Evolutionary conservation across 2,329 filamentous ascomycete species (phyloP), one percentile per base, ranked within the genome.

Genomic region (Aspergillus glaucus): DNA sequence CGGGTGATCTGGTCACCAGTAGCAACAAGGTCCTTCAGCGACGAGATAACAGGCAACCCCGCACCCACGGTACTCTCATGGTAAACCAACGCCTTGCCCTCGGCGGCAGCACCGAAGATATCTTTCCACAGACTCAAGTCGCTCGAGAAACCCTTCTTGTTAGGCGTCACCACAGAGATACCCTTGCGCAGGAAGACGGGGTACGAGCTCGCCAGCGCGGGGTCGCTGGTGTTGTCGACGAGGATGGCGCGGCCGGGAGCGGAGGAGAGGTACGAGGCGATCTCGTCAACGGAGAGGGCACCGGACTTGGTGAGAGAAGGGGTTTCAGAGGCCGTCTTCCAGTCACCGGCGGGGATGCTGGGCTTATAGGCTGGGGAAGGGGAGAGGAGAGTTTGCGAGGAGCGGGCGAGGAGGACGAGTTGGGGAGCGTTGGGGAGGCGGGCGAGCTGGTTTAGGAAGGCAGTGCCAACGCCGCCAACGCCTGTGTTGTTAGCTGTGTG

Each of bases 71-170:
- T 93, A 37, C 88, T 91, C 74, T 98, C 93, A 69, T 98, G 93
- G 78, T 93, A 97, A 51, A 97, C 79, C 65, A 89, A 87, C 40
- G 91, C 88, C 42, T 78, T 75, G 9, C 70, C 68, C 30, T 73
- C 69, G 43, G 79, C 77, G 1, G 90, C 85, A 1, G 88, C 79
- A 3, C 76, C 73, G 70, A 95, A 94, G 64, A 98, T 96, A 54
- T 87, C 82, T 62, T 88, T 80, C 91, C 92, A 98, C 48, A 95
- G 76, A 59, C 82, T 77, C 62, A 88, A 84, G 42, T 81, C 83
- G 50, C 87, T 84, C 0, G 89, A 94, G 73, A 98, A 98, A 12
- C 87, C 92, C 74, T 98, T 98, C 78, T 98, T 98, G 79, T 97
- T 98, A 40, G 93, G 91, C 1, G 93, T 98, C 24, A 97, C 88